Percentiles rank a stretch among this genome's conserved stretches.
These are phyloP conservation scores for Claviceps citrina DNA, from an alignment of 2,329 filamentous ascomycete species.

Conservation along the genomic window DNA sequence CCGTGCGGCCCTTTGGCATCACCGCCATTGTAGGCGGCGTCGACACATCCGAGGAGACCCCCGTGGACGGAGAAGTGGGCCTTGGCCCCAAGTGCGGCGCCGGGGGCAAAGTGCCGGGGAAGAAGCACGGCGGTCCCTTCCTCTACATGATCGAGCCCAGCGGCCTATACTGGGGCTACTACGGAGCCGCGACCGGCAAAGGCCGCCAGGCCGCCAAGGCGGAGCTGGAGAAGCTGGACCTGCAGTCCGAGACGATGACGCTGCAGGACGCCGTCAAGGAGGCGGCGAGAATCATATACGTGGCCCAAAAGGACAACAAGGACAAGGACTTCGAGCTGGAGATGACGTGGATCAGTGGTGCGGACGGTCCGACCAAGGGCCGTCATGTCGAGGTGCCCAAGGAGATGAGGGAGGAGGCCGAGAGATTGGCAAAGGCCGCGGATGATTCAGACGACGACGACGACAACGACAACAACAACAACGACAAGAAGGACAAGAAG, in stretches of 20 bases:
- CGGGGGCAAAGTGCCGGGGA: slow-evolving; percentile 63
- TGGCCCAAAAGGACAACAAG: slow-evolving; percentile 97
- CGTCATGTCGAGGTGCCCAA: slow-evolving; percentile 87
- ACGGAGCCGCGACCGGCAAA: slow-evolving; percentile 93
- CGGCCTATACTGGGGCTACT: slow-evolving; percentile 96
- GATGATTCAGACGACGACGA: slow-evolving; percentile 80
- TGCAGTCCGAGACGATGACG: slow-evolving; percentile 60
- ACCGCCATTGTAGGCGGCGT: slow-evolving; percentile 88
- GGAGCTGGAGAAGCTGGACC: slow-evolving; percentile 93
- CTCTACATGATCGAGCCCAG: slow-evolving; percentile 99
- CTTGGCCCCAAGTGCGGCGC: slow-evolving; percentile 62
- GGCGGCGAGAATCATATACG: slow-evolving; percentile 90
- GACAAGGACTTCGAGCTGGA: slow-evolving; percentile 99
- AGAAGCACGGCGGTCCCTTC: slow-evolving; percentile 72
- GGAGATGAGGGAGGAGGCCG: slow-evolving; percentile 78
- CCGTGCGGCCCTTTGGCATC: slow-evolving; percentile 90
- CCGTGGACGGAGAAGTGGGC: slow-evolving; percentile 84
- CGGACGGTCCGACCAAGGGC: slow-evolving; percentile 78
- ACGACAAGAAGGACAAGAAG: slow-evolving; percentile 70
- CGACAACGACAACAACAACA: slow-evolving; percentile 45
- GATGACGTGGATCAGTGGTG: slow-evolving; percentile 91
- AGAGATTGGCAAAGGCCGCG: slow-evolving; percentile 79
- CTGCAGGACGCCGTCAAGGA: slow-evolving; percentile 86
- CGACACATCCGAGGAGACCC: slow-evolving; percentile 73
- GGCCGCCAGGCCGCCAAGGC: slow-evolving; percentile 93